Base-by-base conservation (phyloP, 768 basidiomycete genomes). In the Russula ochroleuca region DNA sequence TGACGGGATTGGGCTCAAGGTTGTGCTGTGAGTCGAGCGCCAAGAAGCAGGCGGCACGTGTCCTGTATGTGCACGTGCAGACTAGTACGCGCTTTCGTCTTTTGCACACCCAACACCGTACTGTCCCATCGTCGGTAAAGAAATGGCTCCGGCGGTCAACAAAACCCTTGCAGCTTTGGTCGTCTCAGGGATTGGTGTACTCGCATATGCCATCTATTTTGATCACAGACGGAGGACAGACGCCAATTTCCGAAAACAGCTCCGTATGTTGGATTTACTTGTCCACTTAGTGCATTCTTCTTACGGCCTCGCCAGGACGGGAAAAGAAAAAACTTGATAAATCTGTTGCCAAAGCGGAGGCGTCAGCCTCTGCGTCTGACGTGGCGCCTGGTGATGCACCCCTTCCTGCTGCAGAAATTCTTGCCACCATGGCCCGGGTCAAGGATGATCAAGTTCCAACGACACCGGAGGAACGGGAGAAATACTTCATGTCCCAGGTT, bases 201-300 rank as follows among this genome's bases (percentile, higher is more conserved):
- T 90, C 40, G 92, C 86, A 25, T 98, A 98, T 74, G 93, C 90
- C 35, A 81, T 85, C 59, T 98, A 94, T 77, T 99, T 98, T 71
- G 97, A 99, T 80, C 87, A 96, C 79, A 91, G 84, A 78, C 87
- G 97, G 57, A 84, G 95, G 71, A 92, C 90, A 73, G 93, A 97
- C 72, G 75, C 79, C 48, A 80, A 82, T 17, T 99, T 99, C 82
- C 85, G 97, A 73, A 93, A 85, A 78, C 86, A 84, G 73, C 82
- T 98, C 62, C 68, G 69, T 69, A 59, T 21, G 69, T 62, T 23
- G 23, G 21, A 11, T 21, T 55, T 60, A 13, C 19, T 25, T n/a
- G 17, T 43, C 45, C 13, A 2, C 37, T 55, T 45, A 35, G 28
- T 25, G 10, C 19, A 31, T 38, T n/a, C 23, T 53, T 11, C 5